A percentile compares a stretch with the other conserved stretches of the same genome.
Evolutionary conservation across 225 moss, liverwort and hornwort species (phyloP).

Genomic region (Takakia lepidozioides): DNA sequence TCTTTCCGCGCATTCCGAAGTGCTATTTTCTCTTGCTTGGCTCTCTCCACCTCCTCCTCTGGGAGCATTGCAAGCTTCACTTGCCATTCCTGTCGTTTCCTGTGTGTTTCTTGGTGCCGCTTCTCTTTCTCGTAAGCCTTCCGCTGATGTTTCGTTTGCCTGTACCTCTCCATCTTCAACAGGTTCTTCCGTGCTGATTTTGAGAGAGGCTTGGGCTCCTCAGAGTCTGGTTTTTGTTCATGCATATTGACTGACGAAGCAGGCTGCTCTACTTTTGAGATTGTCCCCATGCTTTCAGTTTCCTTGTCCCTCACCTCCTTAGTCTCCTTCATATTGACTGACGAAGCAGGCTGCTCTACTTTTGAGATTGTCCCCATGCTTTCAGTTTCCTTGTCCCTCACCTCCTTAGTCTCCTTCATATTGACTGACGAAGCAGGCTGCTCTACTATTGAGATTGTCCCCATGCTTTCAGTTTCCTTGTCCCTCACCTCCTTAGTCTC

Average conservation of each 20-base stretch:
- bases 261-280: constrained; percentile 24
- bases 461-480: too few species aligned
- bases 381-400: too few species aligned
- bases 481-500: too few species aligned
- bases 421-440: too few species aligned
- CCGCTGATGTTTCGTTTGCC: constrained; percentile 49
- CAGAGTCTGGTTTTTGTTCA: constrained; percentile 29
- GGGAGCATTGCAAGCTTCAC: constrained; percentile 61
- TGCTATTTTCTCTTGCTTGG: constrained; percentile 46
- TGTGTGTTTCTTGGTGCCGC: constrained; percentile 62
- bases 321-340: constrained; percentile 22
- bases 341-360: constrained; percentile 31
- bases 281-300: too few species aligned
- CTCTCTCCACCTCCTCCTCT: constrained; percentile 65
- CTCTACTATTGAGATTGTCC: constrained; percentile 15
- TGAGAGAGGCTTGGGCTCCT: constrained; percentile 45
- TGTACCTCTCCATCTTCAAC: constrained; percentile 57
- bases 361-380: too few species aligned
- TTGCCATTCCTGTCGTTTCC: constrained; percentile 78
- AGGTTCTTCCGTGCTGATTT: constrained; percentile 70
- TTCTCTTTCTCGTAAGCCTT: constrained; percentile 65
- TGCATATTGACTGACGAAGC: constrained; percentile 34
- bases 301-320: too few species aligned
- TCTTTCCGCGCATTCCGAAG: constrained; percentile 56
- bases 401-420: too few species aligned